Conservation (phyloP, 805 yeast species). For the Yamadazyma paraphyllophila region DNA sequence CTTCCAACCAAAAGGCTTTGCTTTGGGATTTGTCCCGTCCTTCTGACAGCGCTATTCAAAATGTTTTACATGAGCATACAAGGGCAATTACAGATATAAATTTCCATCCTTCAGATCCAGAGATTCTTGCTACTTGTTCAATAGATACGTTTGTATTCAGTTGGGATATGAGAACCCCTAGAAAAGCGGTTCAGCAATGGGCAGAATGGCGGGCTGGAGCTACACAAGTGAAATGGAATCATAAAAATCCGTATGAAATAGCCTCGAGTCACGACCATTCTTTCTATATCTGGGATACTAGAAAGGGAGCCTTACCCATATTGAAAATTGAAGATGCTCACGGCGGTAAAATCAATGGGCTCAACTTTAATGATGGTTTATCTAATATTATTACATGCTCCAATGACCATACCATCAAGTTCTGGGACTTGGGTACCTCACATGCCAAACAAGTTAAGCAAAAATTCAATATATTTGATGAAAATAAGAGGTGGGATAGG, state of each 20-base stretch:
- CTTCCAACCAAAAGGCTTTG: slow-evolving; percentile 92
- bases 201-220: slow-evolving; percentile 98
- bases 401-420: slow-evolving; percentile 76
- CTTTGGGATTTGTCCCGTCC: slow-evolving; percentile 88
- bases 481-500: slow-evolving; percentile 7
- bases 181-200: slow-evolving; percentile 68
- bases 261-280: slow-evolving; percentile 86
- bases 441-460: slow-evolving; percentile 12
- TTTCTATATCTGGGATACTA: slow-evolving; percentile 81
- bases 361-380: slow-evolving; percentile 70
- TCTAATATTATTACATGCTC: slow-evolving; percentile 76
- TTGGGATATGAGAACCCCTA: slow-evolving; percentile 89
- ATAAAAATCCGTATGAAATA: slow-evolving; percentile 65
- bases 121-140: slow-evolving; percentile 85
- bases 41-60: slow-evolving; percentile 70
- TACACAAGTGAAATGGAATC: slow-evolving; percentile 93
- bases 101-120: slow-evolving; percentile 86
- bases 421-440: slow-evolving; percentile 59
- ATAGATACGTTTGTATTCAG: slow-evolving; percentile 83
- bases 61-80: slow-evolving; percentile 83
- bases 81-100: slow-evolving; percentile 95
- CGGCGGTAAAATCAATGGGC: slow-evolving; percentile 80
- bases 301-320: slow-evolving; percentile 79
- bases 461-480: slow-evolving; percentile 21
- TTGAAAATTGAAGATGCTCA: slow-evolving; percentile 66